Evolutionary conservation across 2,329 filamentous ascomycete genomes (phyloP).

Genomic region (Cadophora malorum): DNA sequence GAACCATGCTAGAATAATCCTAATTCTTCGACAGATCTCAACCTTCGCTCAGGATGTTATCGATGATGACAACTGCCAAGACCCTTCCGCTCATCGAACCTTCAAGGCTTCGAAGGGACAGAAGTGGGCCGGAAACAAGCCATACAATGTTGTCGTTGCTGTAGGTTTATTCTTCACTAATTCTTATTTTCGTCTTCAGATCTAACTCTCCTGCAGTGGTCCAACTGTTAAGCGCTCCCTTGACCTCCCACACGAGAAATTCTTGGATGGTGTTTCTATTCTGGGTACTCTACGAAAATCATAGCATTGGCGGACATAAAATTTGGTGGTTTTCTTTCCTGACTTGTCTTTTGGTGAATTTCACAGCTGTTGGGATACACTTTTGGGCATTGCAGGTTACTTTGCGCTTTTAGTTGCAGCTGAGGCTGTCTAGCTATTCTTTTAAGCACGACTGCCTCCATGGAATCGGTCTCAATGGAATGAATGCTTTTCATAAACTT

Average conservation of each 20-base stretch:
- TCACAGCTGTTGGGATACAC: neutral
- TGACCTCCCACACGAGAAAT: neutral
- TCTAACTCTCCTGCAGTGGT: neutral
- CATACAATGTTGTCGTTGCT: conserved; percentile 2
- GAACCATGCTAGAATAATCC: neutral
- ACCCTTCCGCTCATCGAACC: neutral
- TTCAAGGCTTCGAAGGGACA: neutral
- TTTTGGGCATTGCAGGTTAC: neutral
- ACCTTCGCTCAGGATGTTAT: conserved; percentile 4
- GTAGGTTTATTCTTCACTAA: neutral
- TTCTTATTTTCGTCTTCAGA: neutral
- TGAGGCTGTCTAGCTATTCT: conserved; percentile 11
- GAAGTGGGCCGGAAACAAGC: neutral
- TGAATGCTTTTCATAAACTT: neutral
- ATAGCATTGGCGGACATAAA: neutral
- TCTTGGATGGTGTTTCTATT: neutral
- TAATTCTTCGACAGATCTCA: neutral
- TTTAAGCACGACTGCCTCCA: neutral
- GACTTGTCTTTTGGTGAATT: neutral
- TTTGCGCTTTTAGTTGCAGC: neutral
- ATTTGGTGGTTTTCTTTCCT: neutral
- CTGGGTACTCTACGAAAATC: neutral
- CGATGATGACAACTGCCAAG: neutral
- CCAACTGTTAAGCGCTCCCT: conserved; percentile 4
- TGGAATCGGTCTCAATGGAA: conserved; percentile 6